Percentiles rank a stretch among this genome's conserved stretches.
Evolutionary conservation across 2,329 filamentous ascomycete species (phyloP).

Genomic region (Fusarium illudens): DNA sequence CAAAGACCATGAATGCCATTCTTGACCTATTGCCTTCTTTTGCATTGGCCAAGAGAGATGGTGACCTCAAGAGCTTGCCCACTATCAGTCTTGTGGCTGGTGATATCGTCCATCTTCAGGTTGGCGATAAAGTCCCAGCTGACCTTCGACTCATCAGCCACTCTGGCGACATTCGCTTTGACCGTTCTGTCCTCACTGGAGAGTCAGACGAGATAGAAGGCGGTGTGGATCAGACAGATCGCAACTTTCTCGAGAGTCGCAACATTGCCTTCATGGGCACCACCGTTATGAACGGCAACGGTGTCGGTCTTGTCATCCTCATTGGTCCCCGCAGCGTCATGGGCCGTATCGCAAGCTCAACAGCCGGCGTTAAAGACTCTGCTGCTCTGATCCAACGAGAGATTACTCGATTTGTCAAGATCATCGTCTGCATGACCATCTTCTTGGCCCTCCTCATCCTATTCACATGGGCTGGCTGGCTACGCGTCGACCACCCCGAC

Average conservation of each 20-base stretch:
- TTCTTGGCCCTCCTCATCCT: conserved; percentile 52
- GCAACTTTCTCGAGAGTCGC: conserved; percentile 53
- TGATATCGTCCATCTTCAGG: conserved; percentile 56
- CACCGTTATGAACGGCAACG: conserved; percentile 52
- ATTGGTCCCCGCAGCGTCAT: conserved; percentile 53
- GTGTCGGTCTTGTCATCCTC: conserved; percentile 51
- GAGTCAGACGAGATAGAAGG: conserved; percentile 54
- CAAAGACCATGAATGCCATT: conserved; percentile 57
- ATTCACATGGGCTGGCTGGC: conserved; percentile 56
- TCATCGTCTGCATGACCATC: conserved; percentile 52
- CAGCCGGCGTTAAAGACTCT: conserved; percentile 48
- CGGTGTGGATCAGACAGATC: conserved; percentile 50
- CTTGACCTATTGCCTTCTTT: conserved; percentile 55
- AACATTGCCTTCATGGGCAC: conserved; percentile 57
- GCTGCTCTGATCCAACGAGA: conserved; percentile 53
- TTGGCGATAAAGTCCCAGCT: conserved; percentile 59
- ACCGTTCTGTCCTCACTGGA: conserved; percentile 53
- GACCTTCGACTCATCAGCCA: conserved; percentile 55
- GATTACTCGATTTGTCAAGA: conserved; percentile 54
- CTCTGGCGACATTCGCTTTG: conserved; percentile 55
- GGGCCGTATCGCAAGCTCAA: conserved; percentile 52
- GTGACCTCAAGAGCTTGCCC: conserved; percentile 50
- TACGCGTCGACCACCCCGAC: conserved; percentile 46
- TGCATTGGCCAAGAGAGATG: conserved; percentile 55
- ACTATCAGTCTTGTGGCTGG: conserved; percentile 56